A percentile compares a stretch with the other conserved stretches of the same genome.
These are phyloP conservation scores for Saccharata proteae DNA, from an alignment of 2,329 filamentous ascomycete species.

Conservation along the genomic window DNA sequence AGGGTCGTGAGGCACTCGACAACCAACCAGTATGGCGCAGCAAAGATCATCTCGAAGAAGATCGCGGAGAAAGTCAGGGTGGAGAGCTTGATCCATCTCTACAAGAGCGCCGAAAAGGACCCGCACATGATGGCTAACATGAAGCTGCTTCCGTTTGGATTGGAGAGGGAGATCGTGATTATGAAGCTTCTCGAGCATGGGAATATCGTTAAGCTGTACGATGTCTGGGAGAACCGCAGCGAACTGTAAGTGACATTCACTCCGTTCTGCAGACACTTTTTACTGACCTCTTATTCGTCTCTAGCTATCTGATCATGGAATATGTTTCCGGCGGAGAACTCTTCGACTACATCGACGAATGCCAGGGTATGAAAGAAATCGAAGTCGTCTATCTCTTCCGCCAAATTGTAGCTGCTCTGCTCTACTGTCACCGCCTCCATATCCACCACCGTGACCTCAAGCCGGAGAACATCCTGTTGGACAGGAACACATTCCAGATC, in stretches of 20 bases:
- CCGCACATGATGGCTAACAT: conserved; percentile 42
- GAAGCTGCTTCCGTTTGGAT: conserved; percentile 68
- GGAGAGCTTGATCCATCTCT: conserved; percentile 72
- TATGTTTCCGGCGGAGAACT: conserved; percentile 77
- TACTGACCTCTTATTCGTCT: conserved; percentile 15
- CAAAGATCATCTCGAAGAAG: conserved; percentile 85
- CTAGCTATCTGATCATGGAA: conserved; percentile 85
- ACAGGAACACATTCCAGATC: conserved; percentile 55
- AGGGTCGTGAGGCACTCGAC: conserved; percentile 68
- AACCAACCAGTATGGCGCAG: conserved; percentile 72
- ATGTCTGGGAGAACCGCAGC: conserved; percentile 94
- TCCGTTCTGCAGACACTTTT: neutral
- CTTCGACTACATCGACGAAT: conserved; percentile 70
- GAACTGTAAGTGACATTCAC: conserved; percentile 60
- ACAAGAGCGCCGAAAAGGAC: conserved; percentile 55
- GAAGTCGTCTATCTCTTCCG: conserved; percentile 77
- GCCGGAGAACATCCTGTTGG: conserved; percentile 90
- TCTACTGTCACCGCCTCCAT: conserved; percentile 87
- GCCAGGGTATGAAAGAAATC: conserved; percentile 64
- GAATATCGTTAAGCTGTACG: conserved; percentile 86
- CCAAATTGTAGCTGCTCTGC: conserved; percentile 82
- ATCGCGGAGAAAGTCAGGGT: conserved; percentile 71
- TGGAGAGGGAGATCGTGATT: conserved; percentile 91
- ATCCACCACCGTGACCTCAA: conserved; percentile 96
- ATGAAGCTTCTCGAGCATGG: conserved; percentile 94